Evolutionary conservation across 768 basidiomycete species (phyloP), one percentile per base, ranked within the genome.

Genomic region (Mycena epipterygia): DNA sequence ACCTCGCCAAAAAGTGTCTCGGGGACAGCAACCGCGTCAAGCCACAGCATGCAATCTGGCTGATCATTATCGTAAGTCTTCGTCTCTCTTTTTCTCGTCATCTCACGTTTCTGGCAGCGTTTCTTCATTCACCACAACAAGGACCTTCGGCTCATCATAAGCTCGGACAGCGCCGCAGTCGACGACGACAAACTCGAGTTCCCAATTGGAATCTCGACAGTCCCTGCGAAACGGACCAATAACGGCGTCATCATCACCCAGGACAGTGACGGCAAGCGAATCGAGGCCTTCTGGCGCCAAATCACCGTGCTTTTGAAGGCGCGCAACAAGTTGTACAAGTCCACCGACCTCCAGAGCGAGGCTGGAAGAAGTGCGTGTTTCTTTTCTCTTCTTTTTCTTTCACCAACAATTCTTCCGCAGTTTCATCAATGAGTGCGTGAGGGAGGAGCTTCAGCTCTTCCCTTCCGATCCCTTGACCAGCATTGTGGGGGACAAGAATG

Each of bases 31-130:
- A 68, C 27, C 42, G 62, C 14, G 59, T 35, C 8, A 61, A 25
- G 51, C 19, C 58, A 2, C 7, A 60, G 41, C 67, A 68, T 25
- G 58, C 59, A 12, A 62, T 68, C 5, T 55, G 58, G 67, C 19
- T 11, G 21, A 1, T 55, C 3, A 51, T 68, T 13, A 32, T 68
- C 9, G 67, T 57, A 21, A 39, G 51, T n/a, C 37, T 39, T 66
- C 48, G 17, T 35, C 23, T n/a, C n/a, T n/a, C 21, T 27, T 35
- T 19, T 2, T 46, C 29, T 21, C 6, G 13, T 21, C 19, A 9
- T 25, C 16, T 21, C 30, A 21, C 13, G 5, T 46, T 11, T 32
- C 21, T 30, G 8, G 21, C 65, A 67, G 65, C 65, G 55, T 14
- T 35, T 9, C 16, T 37, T 67, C 25, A 23, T 57, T n/a, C 65